These are phyloP conservation scores for Myxozyma neotropica DNA, from an alignment of 805 yeast genomes.

Conservation along the genomic window DNA sequence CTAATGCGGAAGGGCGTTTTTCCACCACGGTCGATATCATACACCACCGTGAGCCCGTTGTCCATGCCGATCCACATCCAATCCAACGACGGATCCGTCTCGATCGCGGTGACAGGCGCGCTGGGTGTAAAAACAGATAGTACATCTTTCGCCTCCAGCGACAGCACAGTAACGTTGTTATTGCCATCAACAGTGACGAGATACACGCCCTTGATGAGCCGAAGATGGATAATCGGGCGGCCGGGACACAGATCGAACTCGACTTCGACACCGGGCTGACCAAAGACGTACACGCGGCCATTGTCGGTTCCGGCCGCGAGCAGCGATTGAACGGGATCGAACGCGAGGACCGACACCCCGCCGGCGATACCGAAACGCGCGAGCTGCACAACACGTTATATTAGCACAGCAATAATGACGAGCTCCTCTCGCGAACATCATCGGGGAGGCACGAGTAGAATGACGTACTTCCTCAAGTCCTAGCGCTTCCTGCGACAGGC, in stretches of 20 bases:
- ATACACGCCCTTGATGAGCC: conserved; percentile 79
- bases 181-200: conserved; percentile 69
- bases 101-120: conserved; percentile 67
- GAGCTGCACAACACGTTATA: conserved; percentile 25
- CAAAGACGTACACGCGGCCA: conserved; percentile 76
- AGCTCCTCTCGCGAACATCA: too few relatives aligned
- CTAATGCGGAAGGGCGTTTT: conserved; percentile 67
- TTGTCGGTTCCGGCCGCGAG: conserved; percentile 75
- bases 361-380: conserved; percentile 64
- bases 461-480: conserved; percentile 39
- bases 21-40: conserved; percentile 77
- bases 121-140: conserved; percentile 65
- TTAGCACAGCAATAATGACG: too few relatives aligned
- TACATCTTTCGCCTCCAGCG: conserved; percentile 63
- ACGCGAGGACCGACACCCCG: conserved; percentile 65
- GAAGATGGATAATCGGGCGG: conserved; percentile 54
- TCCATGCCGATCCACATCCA: conserved; percentile 80
- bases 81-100: conserved; percentile 83
- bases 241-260: conserved; percentile 57
- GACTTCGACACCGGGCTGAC: conserved; percentile 78
- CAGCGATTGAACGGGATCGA: conserved; percentile 85
- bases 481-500: conserved; percentile 39
- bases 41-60: conserved; percentile 71
- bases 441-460: too few relatives aligned
- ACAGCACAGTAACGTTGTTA: conserved; percentile 66